Percentiles rank a stretch among this genome's conserved stretches.
Evolutionary conservation across 2,329 filamentous ascomycete species (phyloP).

Genomic region (Beauveria pseudobassiana): DNA sequence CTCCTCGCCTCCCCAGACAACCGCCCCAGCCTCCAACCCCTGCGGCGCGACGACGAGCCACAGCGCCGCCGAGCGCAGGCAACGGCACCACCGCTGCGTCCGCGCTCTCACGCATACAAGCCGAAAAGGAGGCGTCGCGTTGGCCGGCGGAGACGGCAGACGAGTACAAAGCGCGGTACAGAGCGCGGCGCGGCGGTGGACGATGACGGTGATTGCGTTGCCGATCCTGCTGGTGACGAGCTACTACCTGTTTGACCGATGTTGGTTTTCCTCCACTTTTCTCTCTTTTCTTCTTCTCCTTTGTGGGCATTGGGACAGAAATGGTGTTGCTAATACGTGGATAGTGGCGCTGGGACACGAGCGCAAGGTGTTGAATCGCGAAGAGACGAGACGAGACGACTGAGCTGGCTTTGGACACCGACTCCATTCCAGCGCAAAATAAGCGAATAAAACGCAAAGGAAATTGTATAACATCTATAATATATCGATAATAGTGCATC

Average conservation of each 20-base stretch:
- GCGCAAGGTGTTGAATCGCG: constrained; percentile 19
- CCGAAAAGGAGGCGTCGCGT: constrained; percentile 14
- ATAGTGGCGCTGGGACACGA: constrained; percentile 26
- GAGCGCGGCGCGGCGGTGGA: constrained; percentile 37
- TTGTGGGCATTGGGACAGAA: background rate
- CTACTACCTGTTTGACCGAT: constrained; percentile 44
- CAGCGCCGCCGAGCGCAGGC: constrained; percentile 9
- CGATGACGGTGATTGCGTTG: constrained; percentile 41
- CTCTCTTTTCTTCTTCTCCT: background rate
- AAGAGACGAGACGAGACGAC: background rate
- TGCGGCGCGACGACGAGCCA: background rate
- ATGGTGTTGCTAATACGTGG: background rate
- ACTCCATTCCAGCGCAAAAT: background rate
- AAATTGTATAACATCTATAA: background rate
- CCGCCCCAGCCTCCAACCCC: background rate
- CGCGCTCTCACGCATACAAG: constrained; percentile 14
- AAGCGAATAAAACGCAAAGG: no score
- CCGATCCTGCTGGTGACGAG: constrained; percentile 49
- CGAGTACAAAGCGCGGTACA: constrained; percentile 37
- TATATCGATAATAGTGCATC: background rate
- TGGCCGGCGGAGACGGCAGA: constrained; percentile 16
- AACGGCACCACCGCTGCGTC: constrained; percentile 11
- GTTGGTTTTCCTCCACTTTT: constrained; percentile 25
- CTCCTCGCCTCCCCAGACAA: background rate
- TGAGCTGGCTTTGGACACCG: background rate